Percentiles rank a stretch among this genome's conserved stretches.
Conservation (phyloP, 257 asterid genomes). For the Solanum gandarillasii region DNA sequence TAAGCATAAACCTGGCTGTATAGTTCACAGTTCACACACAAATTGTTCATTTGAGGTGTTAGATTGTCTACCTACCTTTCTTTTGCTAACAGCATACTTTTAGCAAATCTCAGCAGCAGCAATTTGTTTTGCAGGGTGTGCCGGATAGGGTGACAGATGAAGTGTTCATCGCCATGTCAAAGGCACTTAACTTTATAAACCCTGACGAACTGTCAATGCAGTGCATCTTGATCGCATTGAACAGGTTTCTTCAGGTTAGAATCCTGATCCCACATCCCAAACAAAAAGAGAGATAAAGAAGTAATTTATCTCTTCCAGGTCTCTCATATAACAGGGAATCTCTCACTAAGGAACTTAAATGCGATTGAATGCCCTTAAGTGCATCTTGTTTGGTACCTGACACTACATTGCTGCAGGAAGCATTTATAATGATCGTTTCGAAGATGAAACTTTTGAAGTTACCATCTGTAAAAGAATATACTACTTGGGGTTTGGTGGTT, state of each 20-base stretch:
- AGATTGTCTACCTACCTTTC: neutral
- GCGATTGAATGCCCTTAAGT: neutral
- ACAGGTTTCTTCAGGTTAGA: slow-evolving; percentile 81
- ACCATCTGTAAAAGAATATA: neutral
- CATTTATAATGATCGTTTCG: neutral
- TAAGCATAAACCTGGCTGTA: neutral
- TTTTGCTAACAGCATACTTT: neutral
- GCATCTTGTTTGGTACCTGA: neutral
- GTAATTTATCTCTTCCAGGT: neutral
- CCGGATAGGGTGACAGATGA: slow-evolving; percentile 84
- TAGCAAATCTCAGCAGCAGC: neutral
- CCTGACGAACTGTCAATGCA: slow-evolving; percentile 98
- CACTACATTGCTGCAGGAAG: neutral
- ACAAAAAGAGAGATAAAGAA: neutral
- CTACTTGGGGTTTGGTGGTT: neutral
- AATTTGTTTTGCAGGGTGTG: slow-evolving; percentile 50
- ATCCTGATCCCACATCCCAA: neutral
- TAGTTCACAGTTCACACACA: neutral
- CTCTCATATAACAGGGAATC: neutral
- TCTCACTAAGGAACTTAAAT: neutral
- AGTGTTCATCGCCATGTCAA: slow-evolving; percentile 98
- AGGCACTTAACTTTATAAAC: slow-evolving; percentile 92
- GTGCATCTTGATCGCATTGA: slow-evolving; percentile 89
- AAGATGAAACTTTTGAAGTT: neutral
- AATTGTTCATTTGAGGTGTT: neutral